Conservation (phyloP, 2,329 filamentous ascomycete genomes). For the Xylariaceae sp. region DNA sequence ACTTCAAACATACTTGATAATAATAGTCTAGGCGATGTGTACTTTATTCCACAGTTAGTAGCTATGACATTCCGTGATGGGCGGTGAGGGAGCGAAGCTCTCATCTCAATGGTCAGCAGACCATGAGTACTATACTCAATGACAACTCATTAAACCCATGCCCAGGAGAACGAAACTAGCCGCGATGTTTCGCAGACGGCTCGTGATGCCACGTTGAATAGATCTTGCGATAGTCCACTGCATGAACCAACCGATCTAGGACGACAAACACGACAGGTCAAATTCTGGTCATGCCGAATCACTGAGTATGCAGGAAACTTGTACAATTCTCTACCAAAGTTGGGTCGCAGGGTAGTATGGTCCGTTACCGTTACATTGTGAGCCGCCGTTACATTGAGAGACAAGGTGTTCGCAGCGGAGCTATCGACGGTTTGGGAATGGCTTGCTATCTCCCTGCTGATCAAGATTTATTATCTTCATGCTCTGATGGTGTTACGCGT, state of each 20-base stretch:
- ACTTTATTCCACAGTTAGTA: neutral
- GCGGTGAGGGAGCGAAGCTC: conserved; percentile 19
- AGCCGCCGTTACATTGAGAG: conserved; percentile 28
- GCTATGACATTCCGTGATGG: conserved; percentile 11
- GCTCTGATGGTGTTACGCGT: conserved; percentile 19
- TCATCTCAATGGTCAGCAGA: conserved; percentile 13
- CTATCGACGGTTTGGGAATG: conserved; percentile 23
- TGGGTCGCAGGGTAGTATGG: conserved; percentile 17
- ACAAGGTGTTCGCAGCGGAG: conserved; percentile 25
- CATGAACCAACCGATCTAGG: conserved; percentile 27
- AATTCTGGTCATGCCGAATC: conserved; percentile 11
- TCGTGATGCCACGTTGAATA: conserved; percentile 19
- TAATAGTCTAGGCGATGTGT: neutral
- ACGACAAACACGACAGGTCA: conserved; percentile 13
- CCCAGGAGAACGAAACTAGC: conserved; percentile 8
- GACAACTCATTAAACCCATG: neutral
- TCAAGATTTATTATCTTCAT: conserved; percentile 17
- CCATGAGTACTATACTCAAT: neutral
- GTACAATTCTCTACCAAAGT: conserved; percentile 2
- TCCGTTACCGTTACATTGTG: conserved; percentile 26
- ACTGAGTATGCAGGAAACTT: conserved; percentile 2
- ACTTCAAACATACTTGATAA: neutral
- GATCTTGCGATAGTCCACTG: conserved; percentile 28
- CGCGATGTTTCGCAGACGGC: conserved; percentile 19
- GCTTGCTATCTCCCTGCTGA: conserved; percentile 10